Conservation (phyloP, 768 basidiomycete genomes). For the Hericium rajendrae region DNA sequence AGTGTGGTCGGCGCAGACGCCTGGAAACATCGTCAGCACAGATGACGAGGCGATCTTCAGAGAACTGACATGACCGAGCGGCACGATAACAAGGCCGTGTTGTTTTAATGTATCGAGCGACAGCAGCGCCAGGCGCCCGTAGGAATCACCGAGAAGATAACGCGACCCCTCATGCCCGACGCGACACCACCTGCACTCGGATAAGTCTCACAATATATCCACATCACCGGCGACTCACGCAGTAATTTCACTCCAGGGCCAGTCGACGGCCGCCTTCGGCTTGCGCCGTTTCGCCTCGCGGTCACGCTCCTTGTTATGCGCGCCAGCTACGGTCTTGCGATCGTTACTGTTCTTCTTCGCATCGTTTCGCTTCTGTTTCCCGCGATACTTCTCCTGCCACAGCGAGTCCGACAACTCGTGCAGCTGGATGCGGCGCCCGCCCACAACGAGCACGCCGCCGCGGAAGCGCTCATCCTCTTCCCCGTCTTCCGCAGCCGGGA, state of each 20-base stretch:
- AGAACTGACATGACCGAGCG: constrained; percentile 61
- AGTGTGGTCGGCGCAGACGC: background rate
- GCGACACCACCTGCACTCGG: constrained; percentile 36
- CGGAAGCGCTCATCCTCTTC: constrained; percentile 24
- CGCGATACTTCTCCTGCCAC: constrained; percentile 40
- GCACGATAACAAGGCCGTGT: constrained; percentile 39
- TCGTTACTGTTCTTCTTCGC: constrained; percentile 33
- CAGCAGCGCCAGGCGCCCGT: constrained; percentile 63
- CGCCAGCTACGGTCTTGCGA: constrained; percentile 31
- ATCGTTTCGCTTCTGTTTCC: constrained; percentile 45
- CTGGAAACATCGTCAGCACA: constrained; percentile 1
- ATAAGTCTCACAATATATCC: background rate
- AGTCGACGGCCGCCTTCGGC: constrained; percentile 45
- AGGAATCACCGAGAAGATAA: constrained; percentile 59
- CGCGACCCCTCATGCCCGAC: constrained; percentile 37
- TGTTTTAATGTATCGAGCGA: constrained; percentile 32
- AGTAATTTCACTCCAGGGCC: constrained; percentile 69
- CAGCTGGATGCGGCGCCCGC: constrained; percentile 54
- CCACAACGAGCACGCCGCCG: constrained; percentile 68
- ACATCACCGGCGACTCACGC: constrained; percentile 37
- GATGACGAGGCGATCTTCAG: background rate
- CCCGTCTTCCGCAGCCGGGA: constrained; percentile 26
- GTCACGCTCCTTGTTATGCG: constrained; percentile 48
- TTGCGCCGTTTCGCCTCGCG: constrained; percentile 45
- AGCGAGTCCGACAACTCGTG: constrained; percentile 46